Conservation (phyloP, 176 grass and related monocot genomes). For the Dactylis glomerata region DNA sequence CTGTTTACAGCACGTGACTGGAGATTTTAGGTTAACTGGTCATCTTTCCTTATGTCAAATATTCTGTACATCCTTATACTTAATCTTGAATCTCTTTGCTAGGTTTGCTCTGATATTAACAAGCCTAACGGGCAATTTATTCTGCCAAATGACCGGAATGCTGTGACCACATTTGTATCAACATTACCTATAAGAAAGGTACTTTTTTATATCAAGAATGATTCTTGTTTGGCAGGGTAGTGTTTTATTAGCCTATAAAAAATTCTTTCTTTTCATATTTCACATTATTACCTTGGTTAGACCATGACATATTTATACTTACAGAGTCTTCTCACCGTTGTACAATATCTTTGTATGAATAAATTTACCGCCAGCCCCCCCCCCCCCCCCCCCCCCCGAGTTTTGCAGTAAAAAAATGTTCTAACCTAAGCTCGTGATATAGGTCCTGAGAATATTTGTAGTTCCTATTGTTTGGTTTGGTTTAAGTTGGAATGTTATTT, state of each 20-base stretch:
- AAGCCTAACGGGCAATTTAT: conserved; percentile 98
- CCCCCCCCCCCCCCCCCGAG: neutral
- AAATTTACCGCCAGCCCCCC: neutral
- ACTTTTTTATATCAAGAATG: conserved; percentile 17
- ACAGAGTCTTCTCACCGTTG: neutral
- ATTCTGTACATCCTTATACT: neutral
- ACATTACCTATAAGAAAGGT: conserved; percentile 97
- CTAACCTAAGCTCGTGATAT: neutral
- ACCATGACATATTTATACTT: neutral
- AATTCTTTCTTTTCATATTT: neutral
- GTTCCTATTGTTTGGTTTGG: neutral
- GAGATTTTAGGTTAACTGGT: neutral
- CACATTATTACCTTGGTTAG: conserved; percentile 5
- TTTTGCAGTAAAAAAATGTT: neutral
- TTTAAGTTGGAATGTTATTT: conserved; percentile 4
- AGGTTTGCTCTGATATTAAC: conserved; percentile 99
- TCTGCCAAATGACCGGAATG: conserved; percentile 65
- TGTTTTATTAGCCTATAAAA: neutral
- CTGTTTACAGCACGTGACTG: neutral
- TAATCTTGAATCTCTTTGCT: conserved; percentile 22
- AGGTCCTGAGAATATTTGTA: conserved; percentile 5
- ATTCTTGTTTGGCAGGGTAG: neutral
- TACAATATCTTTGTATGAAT: neutral
- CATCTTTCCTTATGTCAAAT: neutral
- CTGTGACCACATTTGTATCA: conserved; percentile 80